Conservation (phyloP, 2,329 filamentous ascomycete genomes). For the Diatrype stigma region DNA sequence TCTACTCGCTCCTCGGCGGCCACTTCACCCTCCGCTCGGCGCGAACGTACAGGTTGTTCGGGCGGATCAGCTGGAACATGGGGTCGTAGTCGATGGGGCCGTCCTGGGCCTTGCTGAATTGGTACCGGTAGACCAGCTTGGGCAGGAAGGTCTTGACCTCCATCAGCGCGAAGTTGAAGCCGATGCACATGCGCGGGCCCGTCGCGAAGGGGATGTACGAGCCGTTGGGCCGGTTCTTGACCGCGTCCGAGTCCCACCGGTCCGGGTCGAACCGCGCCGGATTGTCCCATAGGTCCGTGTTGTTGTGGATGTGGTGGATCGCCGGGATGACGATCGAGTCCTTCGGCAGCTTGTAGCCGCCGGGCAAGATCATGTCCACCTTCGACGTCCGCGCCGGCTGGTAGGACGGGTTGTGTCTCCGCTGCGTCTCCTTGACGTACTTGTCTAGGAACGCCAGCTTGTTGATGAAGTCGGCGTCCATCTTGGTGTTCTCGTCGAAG, state of each 20-base stretch:
- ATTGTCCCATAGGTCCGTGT: slow-evolving; percentile 53
- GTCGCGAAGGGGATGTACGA: slow-evolving; percentile 57
- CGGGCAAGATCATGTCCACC: slow-evolving; percentile 52
- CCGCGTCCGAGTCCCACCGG: slow-evolving; percentile 51
- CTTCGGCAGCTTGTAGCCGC: slow-evolving; percentile 52
- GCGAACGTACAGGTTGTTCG: slow-evolving; percentile 49
- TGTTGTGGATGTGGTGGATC: slow-evolving; percentile 48
- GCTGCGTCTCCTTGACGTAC: slow-evolving; percentile 58
- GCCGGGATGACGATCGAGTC: slow-evolving; percentile 51
- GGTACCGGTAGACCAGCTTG: slow-evolving; percentile 56
- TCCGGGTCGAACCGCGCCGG: slow-evolving; percentile 55
- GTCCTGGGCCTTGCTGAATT: slow-evolving; percentile 47
- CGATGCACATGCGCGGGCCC: slow-evolving; percentile 56
- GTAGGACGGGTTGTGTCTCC: slow-evolving; percentile 57
- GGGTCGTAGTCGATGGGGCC: slow-evolving; percentile 54
- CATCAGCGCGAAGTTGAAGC: slow-evolving; percentile 60
- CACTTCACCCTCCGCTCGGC: slow-evolving; percentile 46
- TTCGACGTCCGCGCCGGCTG: slow-evolving; percentile 56
- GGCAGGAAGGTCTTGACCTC: slow-evolving; percentile 57
- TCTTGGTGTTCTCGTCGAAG: slow-evolving; percentile 37
- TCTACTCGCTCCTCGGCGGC: slow-evolving; percentile 29
- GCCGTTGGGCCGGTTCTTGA: slow-evolving; percentile 46
- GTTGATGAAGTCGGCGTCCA: slow-evolving; percentile 44
- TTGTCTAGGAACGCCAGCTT: slow-evolving; percentile 50
- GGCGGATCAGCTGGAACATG: slow-evolving; percentile 54